phyloP scores from a whole-genome alignment of 768 basidiomycete genomes.

The Tylopilus intermedius region DNA sequence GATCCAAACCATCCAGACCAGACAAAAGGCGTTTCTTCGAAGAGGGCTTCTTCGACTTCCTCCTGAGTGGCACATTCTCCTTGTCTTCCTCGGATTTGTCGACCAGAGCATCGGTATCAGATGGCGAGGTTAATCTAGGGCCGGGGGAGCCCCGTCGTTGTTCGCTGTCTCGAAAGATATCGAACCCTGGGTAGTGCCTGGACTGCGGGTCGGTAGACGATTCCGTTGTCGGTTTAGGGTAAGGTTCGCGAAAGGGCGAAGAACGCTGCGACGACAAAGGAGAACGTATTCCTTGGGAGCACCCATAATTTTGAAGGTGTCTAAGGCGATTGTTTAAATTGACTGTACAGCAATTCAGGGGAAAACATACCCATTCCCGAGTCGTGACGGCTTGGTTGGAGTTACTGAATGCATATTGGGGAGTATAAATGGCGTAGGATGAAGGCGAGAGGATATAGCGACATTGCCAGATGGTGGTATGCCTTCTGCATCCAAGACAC shows the following conservation, averaged over 20 bases:
- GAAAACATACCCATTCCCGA: constrained; percentile 29
- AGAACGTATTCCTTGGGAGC: constrained; percentile 8
- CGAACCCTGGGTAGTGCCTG: constrained; percentile 65
- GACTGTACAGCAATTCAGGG: constrained; percentile 22
- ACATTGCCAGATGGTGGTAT: constrained; percentile 32
- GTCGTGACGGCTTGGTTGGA: constrained; percentile 33
- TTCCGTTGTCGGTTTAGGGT: constrained; percentile 33
- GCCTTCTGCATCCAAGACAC: constrained; percentile 55
- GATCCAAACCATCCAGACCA: neutral
- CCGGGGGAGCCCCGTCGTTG: constrained; percentile 8
- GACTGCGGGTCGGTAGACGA: constrained; percentile 48
- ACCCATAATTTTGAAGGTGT: constrained; percentile 5
- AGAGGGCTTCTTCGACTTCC: constrained; percentile 40
- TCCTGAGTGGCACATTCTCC: constrained; percentile 53
- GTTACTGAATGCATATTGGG: constrained; percentile 15
- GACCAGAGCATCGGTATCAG: neutral
- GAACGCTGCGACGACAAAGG: constrained; percentile 10
- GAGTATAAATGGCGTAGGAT: constrained; percentile 29
- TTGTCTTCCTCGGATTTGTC: constrained; percentile 42
- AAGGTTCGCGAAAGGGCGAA: constrained; percentile 17
- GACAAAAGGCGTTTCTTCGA: constrained; percentile 20
- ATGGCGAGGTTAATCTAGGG: neutral
- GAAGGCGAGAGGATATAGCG: constrained; percentile 16
- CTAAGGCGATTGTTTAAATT: constrained; percentile 33
- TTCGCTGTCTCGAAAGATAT: constrained; percentile 45